Evolutionary conservation across 1,139 yeast species (phyloP), one percentile per base, ranked within the genome.

Genomic region (Yamadazyma songkhlaensis): DNA sequence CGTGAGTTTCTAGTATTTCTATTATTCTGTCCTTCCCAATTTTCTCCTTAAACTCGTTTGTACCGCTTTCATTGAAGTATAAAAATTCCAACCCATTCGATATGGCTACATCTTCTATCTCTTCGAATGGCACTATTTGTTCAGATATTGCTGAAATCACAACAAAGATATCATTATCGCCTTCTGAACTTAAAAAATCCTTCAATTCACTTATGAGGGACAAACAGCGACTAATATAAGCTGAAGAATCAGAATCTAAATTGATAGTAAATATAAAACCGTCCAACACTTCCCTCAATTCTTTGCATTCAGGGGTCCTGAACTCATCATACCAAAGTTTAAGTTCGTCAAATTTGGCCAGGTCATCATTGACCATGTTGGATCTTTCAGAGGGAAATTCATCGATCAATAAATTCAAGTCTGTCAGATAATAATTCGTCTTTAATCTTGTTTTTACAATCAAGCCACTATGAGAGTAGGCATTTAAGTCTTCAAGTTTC

Each of bases 1-100:
- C 71, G 42, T 71, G 73, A 2, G 67, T 51, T 21, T 70, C 64
- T 9, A 71, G 41, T 12, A 71, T 42, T 41, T 71, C 77, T 4
- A 46, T 35, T 6, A 71, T 37, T 32, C 77, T 38, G 35, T 60
- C 62, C 24, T 42, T 50, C 1, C 67, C 68, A 3, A 53, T 26
- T 26, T 46, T 57, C 23, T 60, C 67, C 29, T 42, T 47, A 37
- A 37, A 62, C 39, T 60, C 64, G 41, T 60, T 60, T 25, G 25
- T 32, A 1, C 66, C 67, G 2, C 45, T 25, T 15, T 48, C 48
- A 29, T 48, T 42, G 15, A 61, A 49, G 37, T 55, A 52, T 4
- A 65, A 39, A 38, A 54, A 65, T 40, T 67, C 73, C 29, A 61
- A 50, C 7, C 70, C 72, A 39, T 48, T 43, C n/a, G 45, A 35